Evolutionary conservation across 805 yeast species (phyloP).

Genomic region (Candida coleopterorum): DNA sequence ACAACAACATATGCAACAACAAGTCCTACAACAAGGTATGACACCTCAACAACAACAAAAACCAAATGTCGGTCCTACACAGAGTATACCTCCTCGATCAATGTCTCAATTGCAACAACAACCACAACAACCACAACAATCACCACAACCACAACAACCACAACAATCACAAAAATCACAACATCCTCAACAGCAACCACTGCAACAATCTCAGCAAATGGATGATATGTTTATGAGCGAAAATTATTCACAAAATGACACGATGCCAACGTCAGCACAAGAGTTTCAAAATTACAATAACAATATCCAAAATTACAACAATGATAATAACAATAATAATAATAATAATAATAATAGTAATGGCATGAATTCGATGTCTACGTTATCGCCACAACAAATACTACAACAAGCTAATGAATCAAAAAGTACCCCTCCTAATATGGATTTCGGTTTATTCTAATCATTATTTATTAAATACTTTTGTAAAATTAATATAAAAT

Average conservation of each 20-base stretch:
- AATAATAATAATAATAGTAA: slow-evolving; percentile 9
- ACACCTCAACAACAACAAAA: slow-evolving; percentile 3
- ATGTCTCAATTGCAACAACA: slow-evolving; percentile 4
- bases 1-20: slow-evolving; percentile 11
- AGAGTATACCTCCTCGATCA: background rate
- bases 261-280: background rate
- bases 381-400: slow-evolving; percentile 37
- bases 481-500: background rate
- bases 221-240: slow-evolving; percentile 6
- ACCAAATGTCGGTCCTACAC: background rate
- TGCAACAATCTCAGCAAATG: background rate
- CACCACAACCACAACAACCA: background rate
- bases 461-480: too few relatives aligned
- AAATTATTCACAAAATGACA: background rate
- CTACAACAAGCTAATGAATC: slow-evolving; percentile 23
- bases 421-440: slow-evolving; percentile 5
- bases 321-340: slow-evolving; percentile 7
- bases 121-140: slow-evolving; percentile 9
- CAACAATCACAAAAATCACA: slow-evolving; percentile 6
- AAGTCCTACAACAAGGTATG: background rate
- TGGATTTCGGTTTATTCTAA: slow-evolving; percentile 4
- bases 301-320: slow-evolving; percentile 6
- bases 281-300: slow-evolving; percentile 1
- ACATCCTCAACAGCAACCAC: slow-evolving; percentile 7
- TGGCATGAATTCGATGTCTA: slow-evolving; percentile 9